Evolutionary conservation across 371 early-diverging fungal genomes (phyloP), one percentile per base, ranked within the genome.

Genomic region (Apophysomyces trapeziformis): DNA sequence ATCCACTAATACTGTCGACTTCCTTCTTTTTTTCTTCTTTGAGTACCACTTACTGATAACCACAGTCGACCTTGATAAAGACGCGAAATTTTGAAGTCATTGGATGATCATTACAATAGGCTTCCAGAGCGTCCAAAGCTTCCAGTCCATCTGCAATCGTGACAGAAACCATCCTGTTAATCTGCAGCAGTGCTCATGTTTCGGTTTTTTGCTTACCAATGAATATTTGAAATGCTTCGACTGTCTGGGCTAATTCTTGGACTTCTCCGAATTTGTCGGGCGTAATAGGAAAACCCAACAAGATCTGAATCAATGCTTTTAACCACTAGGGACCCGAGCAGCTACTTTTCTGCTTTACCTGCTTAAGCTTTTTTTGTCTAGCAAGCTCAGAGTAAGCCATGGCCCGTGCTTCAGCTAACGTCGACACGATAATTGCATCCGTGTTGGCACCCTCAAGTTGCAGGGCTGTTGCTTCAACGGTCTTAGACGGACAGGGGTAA

Each of bases 361-460:
- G 70, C 56, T 79, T 73, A 1, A 82, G 66, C 38, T 73, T 54
- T 7, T 68, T 68, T 16, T 57, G 32, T 4, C 66, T 36, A 5
- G 68, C 70, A 12, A 81, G 66, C 9, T 46, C 63, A 39, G 78
- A 77, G 32, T 72, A 38, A 14, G 71, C 74, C 68, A 82, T 66
- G 18, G 56, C 63, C 46, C 73, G 60, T 38, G 82, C 82, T 60
- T 82, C 82, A 12, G 82, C 73, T 47, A 82, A 21, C 0, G 82
- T 82, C 1, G 79, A 79, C 5, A 79, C 79, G 9, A 82, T 78
- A 57, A 82, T 77, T n/a, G 79, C 74, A 39, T 76, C 62, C 3
- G 75, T 73, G 9, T 71, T 61, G 1, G 77, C 72, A n/a, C 39
- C 62, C 21, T 66, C 65, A 5, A 82, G 64, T 39, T 82, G 76